Evolutionary conservation across 208 protist species (phyloP), one percentile per base, ranked within the genome.

Genomic region (Endotrypanum monterogeii): DNA sequence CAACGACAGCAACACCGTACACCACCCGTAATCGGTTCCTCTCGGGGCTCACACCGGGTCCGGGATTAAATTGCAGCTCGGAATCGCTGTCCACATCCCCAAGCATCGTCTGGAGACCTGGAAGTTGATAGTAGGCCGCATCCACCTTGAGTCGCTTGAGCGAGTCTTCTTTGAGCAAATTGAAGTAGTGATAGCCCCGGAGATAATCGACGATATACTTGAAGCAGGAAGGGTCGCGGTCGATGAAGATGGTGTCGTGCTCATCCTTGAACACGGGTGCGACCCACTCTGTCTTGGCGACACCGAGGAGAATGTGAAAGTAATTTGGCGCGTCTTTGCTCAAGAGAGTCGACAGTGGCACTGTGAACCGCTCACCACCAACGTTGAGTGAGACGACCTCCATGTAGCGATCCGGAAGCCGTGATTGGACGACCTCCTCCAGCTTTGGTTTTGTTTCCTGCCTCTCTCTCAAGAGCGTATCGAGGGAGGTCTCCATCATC

Each of bases 161-260:
- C 63, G 83, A 70, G 71, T 94, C 92, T 46, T 94, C 88, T 39
- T 83, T 88, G 8, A 96, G 72, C 41, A 85, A 74, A 67, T 83
- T 83, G 55, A 95, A 85, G 57, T 90, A 82, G 11, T 78, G 61
- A 80, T 95, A 98, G 35, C 94, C 94, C 12, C 91, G 81, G 37
- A 98, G 82, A 72, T 95, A 96, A 75, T 91, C 88, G 18, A 98
- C 78, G 12, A 96, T 83, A 57, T 90, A 79, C 44, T 89, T 90
- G 73, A 98, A 98, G 32, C 83, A 87, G 1, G 56, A 74, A 5
- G 91, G 90, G 76, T 98, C 94, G 57, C 94, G 93, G 74, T 98
- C 92, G 54, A 98, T 87, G 73, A 96, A 98, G 46, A 95, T 79
- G 28, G 83, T 80, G 16, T 85, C 78, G 28, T 54, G 84, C 46